These are phyloP conservation scores for Ceratobasidium sp. DNA, from an alignment of 1,284 basidiomycete species.

Conservation along the genomic window DNA sequence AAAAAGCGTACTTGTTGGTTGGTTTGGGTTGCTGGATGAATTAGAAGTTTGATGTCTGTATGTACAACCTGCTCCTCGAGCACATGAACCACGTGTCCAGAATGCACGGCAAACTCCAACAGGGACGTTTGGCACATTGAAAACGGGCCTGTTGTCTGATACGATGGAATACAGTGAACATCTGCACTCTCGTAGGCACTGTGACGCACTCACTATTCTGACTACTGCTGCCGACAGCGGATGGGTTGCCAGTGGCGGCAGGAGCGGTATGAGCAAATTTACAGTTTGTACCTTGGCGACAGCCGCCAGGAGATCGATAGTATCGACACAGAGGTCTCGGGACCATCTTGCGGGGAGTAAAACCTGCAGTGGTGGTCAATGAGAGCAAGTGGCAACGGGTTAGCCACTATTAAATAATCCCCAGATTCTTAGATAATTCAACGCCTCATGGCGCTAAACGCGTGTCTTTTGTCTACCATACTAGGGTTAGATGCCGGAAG, in stretches of 20 bases:
- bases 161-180: no score
- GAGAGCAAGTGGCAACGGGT: conserved; percentile 11
- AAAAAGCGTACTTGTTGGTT: not conserved
- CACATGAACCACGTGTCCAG: not conserved
- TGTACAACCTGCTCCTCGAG: not conserved
- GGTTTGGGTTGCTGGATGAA: not conserved
- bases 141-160: no score
- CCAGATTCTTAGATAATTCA: not conserved
- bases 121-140: not conserved
- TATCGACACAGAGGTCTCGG: conserved; percentile 31
- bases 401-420: conserved; percentile 19
- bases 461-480: no score
- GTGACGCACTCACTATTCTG: no score
- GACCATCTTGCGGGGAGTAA: conserved; percentile 14
- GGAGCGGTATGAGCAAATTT: conserved; percentile 34
- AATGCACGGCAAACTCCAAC: not conserved
- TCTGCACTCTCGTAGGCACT: no score
- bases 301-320: conserved; percentile 35
- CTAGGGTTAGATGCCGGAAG: no score
- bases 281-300: conserved; percentile 42
- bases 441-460: no score
- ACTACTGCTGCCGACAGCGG: no score
- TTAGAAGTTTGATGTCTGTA: not conserved
- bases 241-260: not conserved
- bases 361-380: not conserved